These are phyloP conservation scores for Prunus mongolica DNA, from an alignment of 306 rosid species.

Conservation along the genomic window DNA sequence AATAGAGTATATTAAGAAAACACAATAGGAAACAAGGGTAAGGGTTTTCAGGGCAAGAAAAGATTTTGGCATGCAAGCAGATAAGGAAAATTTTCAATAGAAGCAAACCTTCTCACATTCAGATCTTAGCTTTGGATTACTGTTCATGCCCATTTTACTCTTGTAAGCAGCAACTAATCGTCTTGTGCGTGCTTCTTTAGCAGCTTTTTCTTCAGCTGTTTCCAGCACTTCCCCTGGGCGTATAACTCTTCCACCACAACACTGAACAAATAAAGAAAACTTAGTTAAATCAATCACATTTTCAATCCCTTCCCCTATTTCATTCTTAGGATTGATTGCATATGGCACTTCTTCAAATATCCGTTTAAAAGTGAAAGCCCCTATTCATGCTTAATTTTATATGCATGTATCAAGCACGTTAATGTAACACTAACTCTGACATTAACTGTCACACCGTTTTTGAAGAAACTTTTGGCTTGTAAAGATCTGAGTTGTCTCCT, in stretches of 20 bases:
- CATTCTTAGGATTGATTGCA: background rate
- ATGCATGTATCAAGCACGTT: background rate
- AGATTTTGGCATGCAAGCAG: conserved; percentile 6
- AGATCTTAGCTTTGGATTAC: conserved; percentile 58
- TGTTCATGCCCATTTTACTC: conserved; percentile 48
- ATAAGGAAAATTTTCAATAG: background rate
- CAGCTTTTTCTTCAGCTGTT: conserved; percentile 75
- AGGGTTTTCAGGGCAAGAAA: background rate
- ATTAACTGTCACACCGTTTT: conserved; percentile 52
- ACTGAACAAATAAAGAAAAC: conserved; percentile 35
- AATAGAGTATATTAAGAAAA: background rate
- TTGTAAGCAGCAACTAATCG: conserved; percentile 69
- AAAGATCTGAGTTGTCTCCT: no score
- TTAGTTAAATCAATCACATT: background rate
- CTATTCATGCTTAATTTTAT: background rate
- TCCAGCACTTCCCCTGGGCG: conserved; percentile 75
- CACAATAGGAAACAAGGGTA: background rate
- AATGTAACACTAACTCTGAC: background rate
- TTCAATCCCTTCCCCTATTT: background rate
- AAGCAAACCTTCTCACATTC: conserved; percentile 72
- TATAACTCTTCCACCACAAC: conserved; percentile 78
- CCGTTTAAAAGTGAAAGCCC: background rate
- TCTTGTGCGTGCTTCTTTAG: conserved; percentile 67
- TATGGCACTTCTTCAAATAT: background rate
- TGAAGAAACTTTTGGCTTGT: no score